Evolutionary conservation across 1,139 yeast genomes (phyloP).

Genomic region (Pneumocystis canis): DNA sequence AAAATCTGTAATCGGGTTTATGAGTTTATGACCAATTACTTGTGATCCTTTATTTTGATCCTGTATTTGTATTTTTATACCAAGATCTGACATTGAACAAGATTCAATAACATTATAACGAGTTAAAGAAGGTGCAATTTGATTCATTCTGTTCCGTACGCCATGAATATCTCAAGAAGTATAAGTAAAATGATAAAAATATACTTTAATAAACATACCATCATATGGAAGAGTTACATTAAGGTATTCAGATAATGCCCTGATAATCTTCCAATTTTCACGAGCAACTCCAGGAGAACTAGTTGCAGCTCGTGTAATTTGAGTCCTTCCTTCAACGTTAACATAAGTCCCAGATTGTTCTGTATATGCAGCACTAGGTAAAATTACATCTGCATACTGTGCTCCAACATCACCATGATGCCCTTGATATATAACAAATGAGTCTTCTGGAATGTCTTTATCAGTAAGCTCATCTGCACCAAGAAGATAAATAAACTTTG

Average conservation of each 20-base stretch:
- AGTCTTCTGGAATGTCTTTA: slow-evolving; percentile 62
- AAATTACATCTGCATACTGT: slow-evolving; percentile 70
- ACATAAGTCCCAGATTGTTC: slow-evolving; percentile 81
- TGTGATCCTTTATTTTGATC: slow-evolving; percentile 28
- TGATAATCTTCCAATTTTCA: slow-evolving; percentile 81
- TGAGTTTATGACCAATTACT: slow-evolving; percentile 36
- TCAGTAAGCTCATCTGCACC: slow-evolving; percentile 73
- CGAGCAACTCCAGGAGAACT: slow-evolving; percentile 87
- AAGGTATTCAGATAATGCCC: slow-evolving; percentile 71
- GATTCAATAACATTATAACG: slow-evolving; percentile 67
- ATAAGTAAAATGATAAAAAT: not conserved
- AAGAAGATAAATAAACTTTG: slow-evolving; percentile 65
- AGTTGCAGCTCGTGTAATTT: slow-evolving; percentile 72
- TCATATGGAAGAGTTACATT: slow-evolving; percentile 64
- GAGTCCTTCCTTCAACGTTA: slow-evolving; percentile 83
- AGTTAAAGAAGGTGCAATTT: slow-evolving; percentile 68
- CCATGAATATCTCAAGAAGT: slow-evolving; percentile 33
- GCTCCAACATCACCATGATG: slow-evolving; percentile 91
- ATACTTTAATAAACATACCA: slow-evolving; percentile 21
- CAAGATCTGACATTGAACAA: slow-evolving; percentile 46
- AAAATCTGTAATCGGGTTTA: slow-evolving; percentile 50
- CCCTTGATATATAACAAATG: slow-evolving; percentile 82
- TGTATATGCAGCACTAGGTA: slow-evolving; percentile 82
- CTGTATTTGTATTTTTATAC: slow-evolving; percentile 35
- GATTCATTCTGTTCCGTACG: slow-evolving; percentile 55